Percentiles rank a stretch among this genome's conserved stretches.
Conservation (phyloP, 129 eudicot genomes). For the Cynara cardunculus region DNA sequence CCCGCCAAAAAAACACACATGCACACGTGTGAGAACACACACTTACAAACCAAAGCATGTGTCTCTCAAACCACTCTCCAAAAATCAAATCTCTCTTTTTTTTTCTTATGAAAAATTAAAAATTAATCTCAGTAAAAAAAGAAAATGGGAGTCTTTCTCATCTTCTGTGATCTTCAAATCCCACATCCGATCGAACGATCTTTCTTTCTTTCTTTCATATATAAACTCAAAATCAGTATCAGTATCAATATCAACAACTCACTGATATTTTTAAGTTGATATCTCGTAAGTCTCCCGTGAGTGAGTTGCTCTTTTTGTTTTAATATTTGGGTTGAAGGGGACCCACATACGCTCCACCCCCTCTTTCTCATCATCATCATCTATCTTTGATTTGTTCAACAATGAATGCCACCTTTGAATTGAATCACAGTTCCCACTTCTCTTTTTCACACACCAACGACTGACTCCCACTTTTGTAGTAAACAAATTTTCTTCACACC, state of each 20-base stretch:
- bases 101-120: neutral
- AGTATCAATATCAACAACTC: no score
- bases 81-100: slow-evolving; percentile 9
- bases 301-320: neutral
- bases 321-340: slow-evolving; percentile 23
- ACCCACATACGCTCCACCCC: slow-evolving; percentile 45
- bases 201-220: no score
- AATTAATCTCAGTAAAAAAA: slow-evolving; percentile 15
- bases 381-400: slow-evolving; percentile 31
- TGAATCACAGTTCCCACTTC: slow-evolving; percentile 37
- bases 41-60: slow-evolving; percentile 33
- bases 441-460: slow-evolving; percentile 37
- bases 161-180: neutral
- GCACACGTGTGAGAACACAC: slow-evolving; percentile 52
- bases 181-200: no score
- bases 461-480: slow-evolving; percentile 29
- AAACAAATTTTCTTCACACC: slow-evolving; percentile 35
- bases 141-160: slow-evolving; percentile 17
- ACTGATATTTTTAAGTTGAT: neutral
- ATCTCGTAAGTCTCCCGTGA: neutral
- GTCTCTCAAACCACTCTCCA: slow-evolving; percentile 53
- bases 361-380: no score
- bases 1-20: slow-evolving; percentile 70
- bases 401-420: slow-evolving; percentile 56
- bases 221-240: no score